Percentiles rank a stretch among this genome's conserved stretches.
phyloP scores from a whole-genome alignment of 225 moss, liverwort and hornwort genomes.

The Thuidium tamariscinum region DNA sequence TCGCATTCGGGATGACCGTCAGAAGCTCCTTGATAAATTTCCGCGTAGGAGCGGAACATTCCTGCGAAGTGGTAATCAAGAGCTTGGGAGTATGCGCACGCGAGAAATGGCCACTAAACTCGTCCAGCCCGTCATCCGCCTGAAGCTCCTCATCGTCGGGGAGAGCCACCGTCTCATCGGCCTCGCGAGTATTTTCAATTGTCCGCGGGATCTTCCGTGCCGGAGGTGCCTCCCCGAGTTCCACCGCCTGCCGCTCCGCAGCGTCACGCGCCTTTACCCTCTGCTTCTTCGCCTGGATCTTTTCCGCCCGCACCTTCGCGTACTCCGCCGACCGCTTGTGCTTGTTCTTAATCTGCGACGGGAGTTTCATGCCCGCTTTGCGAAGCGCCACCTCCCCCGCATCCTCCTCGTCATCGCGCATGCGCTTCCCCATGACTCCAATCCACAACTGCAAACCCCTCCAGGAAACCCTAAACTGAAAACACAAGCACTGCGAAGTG shows the following conservation, averaged over 20 bases:
- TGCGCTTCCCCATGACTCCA: slow-evolving; percentile 45
- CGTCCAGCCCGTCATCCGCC: slow-evolving; percentile 66
- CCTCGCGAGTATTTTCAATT: slow-evolving; percentile 83
- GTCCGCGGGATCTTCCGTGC: slow-evolving; percentile 71
- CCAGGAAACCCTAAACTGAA: not conserved
- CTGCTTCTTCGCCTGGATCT: slow-evolving; percentile 75
- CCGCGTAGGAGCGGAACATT: slow-evolving; percentile 60
- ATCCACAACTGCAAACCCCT: not conserved
- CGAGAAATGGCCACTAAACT: slow-evolving; percentile 69
- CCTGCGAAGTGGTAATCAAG: slow-evolving; percentile 78
- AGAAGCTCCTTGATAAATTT: slow-evolving; percentile 81
- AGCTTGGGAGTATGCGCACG: slow-evolving; percentile 53
- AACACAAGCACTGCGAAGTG: not conserved
- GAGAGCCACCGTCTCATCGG: slow-evolving; percentile 79
- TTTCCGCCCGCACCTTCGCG: slow-evolving; percentile 60
- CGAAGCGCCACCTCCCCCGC: slow-evolving; percentile 43
- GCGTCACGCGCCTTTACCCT: slow-evolving; percentile 47
- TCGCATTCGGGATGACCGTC: slow-evolving; percentile 79
- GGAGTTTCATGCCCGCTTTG: slow-evolving; percentile 40
- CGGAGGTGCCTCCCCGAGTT: slow-evolving; percentile 78
- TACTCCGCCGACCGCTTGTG: slow-evolving; percentile 56
- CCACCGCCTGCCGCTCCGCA: slow-evolving; percentile 68
- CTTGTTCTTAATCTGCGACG: slow-evolving; percentile 87
- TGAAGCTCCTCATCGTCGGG: slow-evolving; percentile 90
- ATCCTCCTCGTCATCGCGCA: slow-evolving; percentile 43